Evolutionary conservation across 306 rosid genomes (phyloP), one percentile per base, ranked within the genome.

Genomic region (Quercus bicolor): DNA sequence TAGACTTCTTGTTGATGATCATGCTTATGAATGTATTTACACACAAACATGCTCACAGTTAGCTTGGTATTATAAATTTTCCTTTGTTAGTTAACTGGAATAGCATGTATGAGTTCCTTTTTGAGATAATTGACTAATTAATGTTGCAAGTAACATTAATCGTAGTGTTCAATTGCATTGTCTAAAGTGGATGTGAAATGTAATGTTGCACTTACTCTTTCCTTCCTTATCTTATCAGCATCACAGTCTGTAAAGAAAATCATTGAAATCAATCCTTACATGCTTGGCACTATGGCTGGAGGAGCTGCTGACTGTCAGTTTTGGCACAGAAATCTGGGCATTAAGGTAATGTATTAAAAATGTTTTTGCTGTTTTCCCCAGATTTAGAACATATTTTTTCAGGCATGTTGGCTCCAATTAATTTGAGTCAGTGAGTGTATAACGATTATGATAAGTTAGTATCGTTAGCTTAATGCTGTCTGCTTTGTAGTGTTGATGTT

Each of bases 211-310:
- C 14, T 84, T 21, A 71, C 40, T 5, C 21, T 28, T 21, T 23
- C 10, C 12, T 77, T 78, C 5, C 55, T 77, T 15, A 77, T 56
- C 33, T 59, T 52, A 77, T 56, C 89, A 95, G 99, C 99, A 1
- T 95, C 99, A 4, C 99, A 95, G 76, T 93, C 99, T 69, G 99
- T 95, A 11, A 93, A 95, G 92, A 88, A 88, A 60, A 88, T 86
- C 78, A 88, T 88, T 45, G 92, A 88, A 82, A 88, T 88, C 57
- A 86, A 88, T 75, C 91, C 91, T 0, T 86, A 88, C 64, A 88
- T 88, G 91, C 91, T 88, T 28, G 91, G 91, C 3, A 88, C 91
- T 5, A 84, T 88, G 89, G 91, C 91, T 26, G 91, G 91, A 59
- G 91, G 91, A 77, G 91, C 91, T 72, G 91, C 91, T 57, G 91